Conservation (phyloP, 2,329 filamentous ascomycete species). For the Furcasterigmium sp. region DNA sequence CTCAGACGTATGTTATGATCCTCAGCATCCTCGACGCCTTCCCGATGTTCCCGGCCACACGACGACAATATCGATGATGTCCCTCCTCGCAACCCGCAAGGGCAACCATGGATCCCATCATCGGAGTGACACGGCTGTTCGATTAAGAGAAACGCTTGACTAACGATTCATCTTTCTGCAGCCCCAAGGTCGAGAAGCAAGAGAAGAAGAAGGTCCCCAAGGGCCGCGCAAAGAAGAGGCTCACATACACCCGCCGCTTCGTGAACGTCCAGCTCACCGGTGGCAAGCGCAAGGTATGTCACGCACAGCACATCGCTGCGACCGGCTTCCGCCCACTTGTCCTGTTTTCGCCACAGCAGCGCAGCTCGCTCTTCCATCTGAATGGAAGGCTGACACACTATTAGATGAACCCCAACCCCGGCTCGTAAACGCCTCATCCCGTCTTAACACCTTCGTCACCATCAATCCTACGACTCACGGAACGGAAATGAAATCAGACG, state of each 20-base stretch:
- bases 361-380: not conserved
- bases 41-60: not conserved
- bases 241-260: slow-evolving; percentile 95
- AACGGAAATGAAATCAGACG: slow-evolving; percentile 9
- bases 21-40: slow-evolving; percentile 13
- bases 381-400: not conserved
- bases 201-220: slow-evolving; percentile 98
- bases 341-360: not conserved
- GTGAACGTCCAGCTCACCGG: slow-evolving; percentile 96
- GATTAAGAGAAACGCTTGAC: not conserved
- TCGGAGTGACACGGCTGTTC: not conserved
- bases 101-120: not conserved
- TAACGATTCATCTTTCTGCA: slow-evolving; percentile 1
- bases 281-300: slow-evolving; percentile 88
- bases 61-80: not conserved
- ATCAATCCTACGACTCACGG: slow-evolving; percentile 13
- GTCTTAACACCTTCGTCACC: slow-evolving; percentile 1
- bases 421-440: slow-evolving; percentile 20
- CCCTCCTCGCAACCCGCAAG: not conserved
- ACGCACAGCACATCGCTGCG: not conserved
- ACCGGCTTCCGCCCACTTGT: not conserved
- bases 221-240: slow-evolving; percentile 95
- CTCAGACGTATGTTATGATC: slow-evolving; percentile 68
- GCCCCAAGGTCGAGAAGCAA: slow-evolving; percentile 69
- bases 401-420: slow-evolving; percentile 37